Evolutionary conservation across 2,329 filamentous ascomycete species (phyloP), one percentile per base, ranked within the genome.

Genomic region (Sporothrix pallida): DNA sequence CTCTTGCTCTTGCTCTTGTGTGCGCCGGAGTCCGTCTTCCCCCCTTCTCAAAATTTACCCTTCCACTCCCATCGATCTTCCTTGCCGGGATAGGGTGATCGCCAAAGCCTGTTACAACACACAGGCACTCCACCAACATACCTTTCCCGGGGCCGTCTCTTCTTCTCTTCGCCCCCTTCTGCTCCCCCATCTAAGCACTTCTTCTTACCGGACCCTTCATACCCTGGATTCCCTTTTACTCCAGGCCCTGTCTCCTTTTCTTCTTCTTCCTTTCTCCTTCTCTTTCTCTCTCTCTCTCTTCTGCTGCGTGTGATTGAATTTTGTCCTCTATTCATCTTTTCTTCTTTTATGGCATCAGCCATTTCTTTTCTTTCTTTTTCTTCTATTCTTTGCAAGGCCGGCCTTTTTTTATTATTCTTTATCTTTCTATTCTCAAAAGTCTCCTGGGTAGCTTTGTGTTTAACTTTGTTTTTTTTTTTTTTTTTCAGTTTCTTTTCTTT

Each of bases 341-440:
- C 7, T 56, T 73, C 65, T 46, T 58, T 60, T 48, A 17, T 23
- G 9, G 54, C 15, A 44, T 44, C n/a, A 67, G 31, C 60, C 50
- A 50, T 62, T 69, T 74, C 77, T 76, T 75, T 73, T 52, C 48
- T 73, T 68, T 76, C 23, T 52, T 73, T 75, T 70, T 76, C 71
- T 73, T 70, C 56, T 74, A 50, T 42, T n/a, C 50, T 58, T 42
- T 50, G 72, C 73, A 77, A 79, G 77, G 76, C 78, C 70, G 9
- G n/a, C n/a, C 63, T 72, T 44, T 72, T 13, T 50, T 20, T 13
- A 26, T 26, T 26, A 26, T 42, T 26, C 7, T 26, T 50, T 42
- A 15, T 44, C n/a, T 60, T 20, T 26, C 10, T 48, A 17, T 13
- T 62, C 13, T 56, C 20, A 52, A 71, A 71, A 71, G 44, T 62